A percentile compares a stretch with the other conserved stretches of the same genome.
These are phyloP conservation scores for Aureobasidium namibiae DNA, from an alignment of 2,329 filamentous ascomycete genomes.

Conservation along the genomic window DNA sequence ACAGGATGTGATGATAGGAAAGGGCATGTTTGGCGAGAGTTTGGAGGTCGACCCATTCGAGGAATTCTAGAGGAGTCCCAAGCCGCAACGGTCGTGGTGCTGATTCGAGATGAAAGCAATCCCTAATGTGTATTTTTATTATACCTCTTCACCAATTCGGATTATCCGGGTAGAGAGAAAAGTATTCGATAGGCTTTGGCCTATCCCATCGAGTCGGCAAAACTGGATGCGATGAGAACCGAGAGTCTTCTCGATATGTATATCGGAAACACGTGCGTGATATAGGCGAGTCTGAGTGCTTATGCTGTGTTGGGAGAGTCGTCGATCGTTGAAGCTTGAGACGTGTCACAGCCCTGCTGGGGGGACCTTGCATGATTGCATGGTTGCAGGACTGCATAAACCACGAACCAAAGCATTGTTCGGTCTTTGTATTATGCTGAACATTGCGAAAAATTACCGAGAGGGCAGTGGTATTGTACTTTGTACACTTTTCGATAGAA, in stretches of 20 bases:
- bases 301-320: too few species aligned
- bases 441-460: too few species aligned
- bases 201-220: too few species aligned
- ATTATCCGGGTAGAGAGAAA: not conserved
- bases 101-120: not conserved
- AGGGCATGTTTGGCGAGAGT: constrained; percentile 1
- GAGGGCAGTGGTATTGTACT: too few species aligned
- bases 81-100: constrained; percentile 1
- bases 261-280: not conserved
- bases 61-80: constrained; percentile 9
- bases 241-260: not conserved
- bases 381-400: not conserved
- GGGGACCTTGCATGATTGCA: not conserved
- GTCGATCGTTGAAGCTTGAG: not conserved
- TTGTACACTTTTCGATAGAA: not conserved
- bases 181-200: too few species aligned
- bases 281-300: not conserved
- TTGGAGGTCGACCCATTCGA: constrained; percentile 6
- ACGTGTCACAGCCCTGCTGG: not conserved
- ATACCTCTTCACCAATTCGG: not conserved
- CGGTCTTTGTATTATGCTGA: too few species aligned
- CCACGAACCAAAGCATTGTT: not conserved
- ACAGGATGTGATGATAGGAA: not conserved
- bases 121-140: not conserved
- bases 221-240: too few species aligned